These are phyloP conservation scores for Hypoxylon fragiforme DNA, from an alignment of 495 filamentous ascomycete genomes.

Conservation along the genomic window DNA sequence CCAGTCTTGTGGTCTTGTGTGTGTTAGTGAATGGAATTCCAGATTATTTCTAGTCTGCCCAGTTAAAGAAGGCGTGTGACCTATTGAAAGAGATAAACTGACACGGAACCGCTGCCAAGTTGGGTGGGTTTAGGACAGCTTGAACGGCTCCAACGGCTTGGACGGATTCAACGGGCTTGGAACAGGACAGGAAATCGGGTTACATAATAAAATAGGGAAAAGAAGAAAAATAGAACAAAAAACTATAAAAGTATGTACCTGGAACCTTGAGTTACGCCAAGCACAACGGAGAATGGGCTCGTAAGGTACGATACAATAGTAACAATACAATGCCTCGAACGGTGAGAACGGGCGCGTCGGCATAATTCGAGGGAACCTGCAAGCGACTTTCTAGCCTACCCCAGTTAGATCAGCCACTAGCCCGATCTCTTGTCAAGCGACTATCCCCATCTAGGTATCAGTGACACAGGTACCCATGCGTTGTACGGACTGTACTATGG, in stretches of 20 bases:
- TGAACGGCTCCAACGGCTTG: not conserved
- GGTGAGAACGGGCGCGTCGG: not conserved
- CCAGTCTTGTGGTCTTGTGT: not conserved
- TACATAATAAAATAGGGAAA: constrained; percentile 17
- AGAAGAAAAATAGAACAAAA: not conserved
- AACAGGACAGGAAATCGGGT: not conserved
- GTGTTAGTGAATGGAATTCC: not conserved
- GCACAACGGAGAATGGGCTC: constrained; percentile 7
- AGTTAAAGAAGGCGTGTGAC: constrained; percentile 27
- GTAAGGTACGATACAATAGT: not conserved
- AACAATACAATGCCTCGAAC: not conserved
- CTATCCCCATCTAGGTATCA: too few species aligned
- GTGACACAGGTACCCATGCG: not conserved
- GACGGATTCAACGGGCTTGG: constrained; percentile 1
- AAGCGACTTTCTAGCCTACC: not conserved
- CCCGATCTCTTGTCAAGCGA: not conserved
- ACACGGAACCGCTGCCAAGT: constrained; percentile 7
- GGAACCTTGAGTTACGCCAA: constrained; percentile 26
- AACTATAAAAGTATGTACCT: not conserved
- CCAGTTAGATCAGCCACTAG: not conserved
- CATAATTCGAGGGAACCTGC: not conserved
- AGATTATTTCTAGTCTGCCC: too few species aligned
- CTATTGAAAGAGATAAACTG: constrained; percentile 15
- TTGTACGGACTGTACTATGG: not conserved
- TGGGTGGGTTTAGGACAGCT: not conserved